Evolutionary conservation across 2,329 filamentous ascomycete genomes (phyloP).

Genomic region (Beauveria varroae): DNA sequence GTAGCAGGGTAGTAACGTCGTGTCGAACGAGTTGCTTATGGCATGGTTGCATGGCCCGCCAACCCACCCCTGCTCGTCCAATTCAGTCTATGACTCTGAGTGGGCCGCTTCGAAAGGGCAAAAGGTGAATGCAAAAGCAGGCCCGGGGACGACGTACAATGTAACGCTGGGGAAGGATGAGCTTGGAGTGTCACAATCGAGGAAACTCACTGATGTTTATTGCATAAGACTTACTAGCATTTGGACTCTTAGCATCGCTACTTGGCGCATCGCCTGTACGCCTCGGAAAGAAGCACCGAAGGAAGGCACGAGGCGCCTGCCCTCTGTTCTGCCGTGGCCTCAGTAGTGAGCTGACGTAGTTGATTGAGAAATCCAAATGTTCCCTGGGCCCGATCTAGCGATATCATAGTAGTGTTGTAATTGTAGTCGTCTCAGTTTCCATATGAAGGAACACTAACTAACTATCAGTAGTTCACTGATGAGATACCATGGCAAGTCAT

Average conservation of each 20-base stretch:
- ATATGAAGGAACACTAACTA: too few relatives aligned
- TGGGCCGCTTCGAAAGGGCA: background rate
- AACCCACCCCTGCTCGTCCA: background rate
- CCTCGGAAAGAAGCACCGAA: background rate
- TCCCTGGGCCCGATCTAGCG: too few relatives aligned
- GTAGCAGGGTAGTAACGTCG: background rate
- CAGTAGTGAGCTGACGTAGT: background rate
- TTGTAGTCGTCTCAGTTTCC: too few relatives aligned
- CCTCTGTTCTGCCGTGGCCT: too few relatives aligned
- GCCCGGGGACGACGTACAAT: background rate
- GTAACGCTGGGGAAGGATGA: background rate
- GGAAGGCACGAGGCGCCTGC: background rate
- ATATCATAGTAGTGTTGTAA: too few relatives aligned
- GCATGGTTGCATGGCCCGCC: too few relatives aligned
- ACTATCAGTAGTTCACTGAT: too few relatives aligned
- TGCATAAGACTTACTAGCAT: background rate
- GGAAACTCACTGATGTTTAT: background rate
- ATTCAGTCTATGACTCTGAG: background rate
- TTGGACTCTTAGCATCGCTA: background rate
- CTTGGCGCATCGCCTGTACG: too few relatives aligned
- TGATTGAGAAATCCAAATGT: too few relatives aligned
- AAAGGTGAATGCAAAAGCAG: background rate
- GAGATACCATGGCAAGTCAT: too few relatives aligned
- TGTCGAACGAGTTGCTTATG: too few relatives aligned
- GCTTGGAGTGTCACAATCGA: background rate